These are phyloP conservation scores for Coccomyxa subellipsoidea DNA, from an alignment of 163 green algal species.

Conservation along the genomic window DNA sequence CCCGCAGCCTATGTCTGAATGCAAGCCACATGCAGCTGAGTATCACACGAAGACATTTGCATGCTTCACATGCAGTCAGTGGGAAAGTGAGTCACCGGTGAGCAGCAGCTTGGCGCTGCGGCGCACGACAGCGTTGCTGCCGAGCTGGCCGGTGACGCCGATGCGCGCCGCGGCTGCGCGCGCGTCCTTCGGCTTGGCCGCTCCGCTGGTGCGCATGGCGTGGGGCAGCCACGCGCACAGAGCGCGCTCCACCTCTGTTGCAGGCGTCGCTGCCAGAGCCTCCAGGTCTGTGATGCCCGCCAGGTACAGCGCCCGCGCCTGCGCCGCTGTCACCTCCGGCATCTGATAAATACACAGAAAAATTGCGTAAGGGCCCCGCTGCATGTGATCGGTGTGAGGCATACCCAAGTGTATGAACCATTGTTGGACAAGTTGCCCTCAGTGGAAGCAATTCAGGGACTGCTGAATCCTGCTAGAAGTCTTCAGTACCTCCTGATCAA, in stretches of 20 bases:
- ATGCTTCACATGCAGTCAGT: too few relatives aligned
- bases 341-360: constrained; percentile 22
- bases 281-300: constrained; percentile 38
- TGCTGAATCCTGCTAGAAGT: too few relatives aligned
- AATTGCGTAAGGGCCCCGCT: too few relatives aligned
- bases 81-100: too few relatives aligned
- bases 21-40: too few relatives aligned
- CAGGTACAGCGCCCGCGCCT: constrained; percentile 49
- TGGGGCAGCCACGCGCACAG: constrained; percentile 25
- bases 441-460: too few relatives aligned
- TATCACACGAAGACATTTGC: too few relatives aligned
- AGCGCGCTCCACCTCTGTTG: constrained; percentile 35
- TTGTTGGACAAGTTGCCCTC: too few relatives aligned
- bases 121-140: background rate
- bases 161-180: background rate
- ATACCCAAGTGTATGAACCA: too few relatives aligned
- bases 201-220: background rate
- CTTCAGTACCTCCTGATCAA: too few relatives aligned
- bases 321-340: constrained; percentile 43
- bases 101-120: background rate
- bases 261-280: constrained; percentile 30
- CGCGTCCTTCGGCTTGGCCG: background rate
- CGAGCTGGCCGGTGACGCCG: background rate
- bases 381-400: too few relatives aligned
- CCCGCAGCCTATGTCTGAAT: too few relatives aligned